phyloP scores from a whole-genome alignment of 1,284 basidiomycete genomes.

The Ceratobasidium theobromae region DNA sequence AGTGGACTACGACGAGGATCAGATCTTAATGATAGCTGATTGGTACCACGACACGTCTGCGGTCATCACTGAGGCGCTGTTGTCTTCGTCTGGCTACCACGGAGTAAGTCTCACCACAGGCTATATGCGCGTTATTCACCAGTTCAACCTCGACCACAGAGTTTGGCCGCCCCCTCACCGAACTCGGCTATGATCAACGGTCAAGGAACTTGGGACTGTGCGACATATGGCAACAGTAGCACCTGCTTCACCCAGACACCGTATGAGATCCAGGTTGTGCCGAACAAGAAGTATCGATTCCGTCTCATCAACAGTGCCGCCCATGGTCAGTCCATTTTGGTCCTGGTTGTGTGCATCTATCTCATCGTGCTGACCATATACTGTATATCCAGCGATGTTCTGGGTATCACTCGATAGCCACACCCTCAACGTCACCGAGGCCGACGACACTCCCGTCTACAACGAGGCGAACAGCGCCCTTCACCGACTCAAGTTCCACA shows the following conservation, averaged over 20 bases:
- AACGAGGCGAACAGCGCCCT: slow-evolving; percentile 24
- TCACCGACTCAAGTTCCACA: slow-evolving; percentile 43
- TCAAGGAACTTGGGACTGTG: slow-evolving; percentile 37
- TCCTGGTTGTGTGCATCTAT: not conserved
- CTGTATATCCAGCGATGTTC: slow-evolving; percentile 25
- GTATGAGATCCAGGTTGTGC: slow-evolving; percentile 31
- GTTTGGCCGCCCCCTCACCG: slow-evolving; percentile 39
- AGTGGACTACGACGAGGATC: slow-evolving; percentile 40
- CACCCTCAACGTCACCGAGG: slow-evolving; percentile 33
- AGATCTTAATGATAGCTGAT: slow-evolving; percentile 35
- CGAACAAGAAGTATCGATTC: slow-evolving; percentile 43
- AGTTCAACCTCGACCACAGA: slow-evolving; percentile 37
- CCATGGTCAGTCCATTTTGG: slow-evolving; percentile 38
- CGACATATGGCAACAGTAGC: slow-evolving; percentile 27
- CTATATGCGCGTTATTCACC: slow-evolving; percentile 33
- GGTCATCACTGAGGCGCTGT: slow-evolving; percentile 28
- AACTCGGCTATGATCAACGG: slow-evolving; percentile 46
- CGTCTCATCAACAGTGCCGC: slow-evolving; percentile 46
- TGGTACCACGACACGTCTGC: slow-evolving; percentile 39
- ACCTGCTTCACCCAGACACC: slow-evolving; percentile 38
- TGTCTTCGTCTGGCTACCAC: slow-evolving; percentile 15
- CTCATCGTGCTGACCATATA: not conserved
- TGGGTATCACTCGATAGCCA: slow-evolving; percentile 38
- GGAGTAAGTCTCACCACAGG: slow-evolving; percentile 4
- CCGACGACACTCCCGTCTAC: slow-evolving; percentile 21